Evolutionary conservation across 176 grass and related monocot genomes (phyloP).

Genomic region (Zoysia pacifica): DNA sequence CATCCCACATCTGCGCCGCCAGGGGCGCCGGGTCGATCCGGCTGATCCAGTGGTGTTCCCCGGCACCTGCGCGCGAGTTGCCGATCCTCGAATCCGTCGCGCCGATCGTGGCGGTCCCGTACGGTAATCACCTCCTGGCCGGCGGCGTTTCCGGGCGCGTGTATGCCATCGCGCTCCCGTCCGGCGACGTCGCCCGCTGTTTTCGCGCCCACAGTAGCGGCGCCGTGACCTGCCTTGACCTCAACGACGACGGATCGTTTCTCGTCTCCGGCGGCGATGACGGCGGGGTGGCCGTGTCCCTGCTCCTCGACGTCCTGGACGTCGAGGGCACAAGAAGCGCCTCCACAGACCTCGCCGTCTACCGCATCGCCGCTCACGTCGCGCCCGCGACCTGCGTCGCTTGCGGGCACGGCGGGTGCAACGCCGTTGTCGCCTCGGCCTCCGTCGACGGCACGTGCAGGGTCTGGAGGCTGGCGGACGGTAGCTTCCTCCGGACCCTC

Average conservation of each 20-base stretch:
- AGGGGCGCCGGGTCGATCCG: slow-evolving; percentile 2
- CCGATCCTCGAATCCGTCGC: neutral
- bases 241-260: slow-evolving; percentile 45
- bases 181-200: neutral
- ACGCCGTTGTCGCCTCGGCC: slow-evolving; percentile 15
- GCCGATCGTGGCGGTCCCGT: slow-evolving; percentile 4
- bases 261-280: slow-evolving; percentile 34
- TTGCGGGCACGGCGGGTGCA: slow-evolving; percentile 31
- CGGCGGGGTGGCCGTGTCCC: slow-evolving; percentile 26
- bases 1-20: slow-evolving; percentile 29
- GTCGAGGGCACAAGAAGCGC: neutral
- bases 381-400: slow-evolving; percentile 12
- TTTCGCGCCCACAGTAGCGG: slow-evolving; percentile 15
- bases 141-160: slow-evolving; percentile 27
- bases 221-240: slow-evolving; percentile 16
- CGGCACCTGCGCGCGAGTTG: neutral
- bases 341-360: neutral
- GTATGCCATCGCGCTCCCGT: slow-evolving; percentile 30
- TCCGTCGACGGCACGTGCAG: slow-evolving; percentile 47
- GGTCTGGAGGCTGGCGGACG: slow-evolving; percentile 33
- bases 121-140: slow-evolving; percentile 30
- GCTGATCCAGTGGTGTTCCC: slow-evolving; percentile 18
- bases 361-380: slow-evolving; percentile 11
- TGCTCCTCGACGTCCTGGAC: slow-evolving; percentile 26
- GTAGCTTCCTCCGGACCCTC: slow-evolving; percentile 9